These are phyloP conservation scores for Aeschynomene evenia DNA, from an alignment of 306 rosid genomes.

Conservation along the genomic window DNA sequence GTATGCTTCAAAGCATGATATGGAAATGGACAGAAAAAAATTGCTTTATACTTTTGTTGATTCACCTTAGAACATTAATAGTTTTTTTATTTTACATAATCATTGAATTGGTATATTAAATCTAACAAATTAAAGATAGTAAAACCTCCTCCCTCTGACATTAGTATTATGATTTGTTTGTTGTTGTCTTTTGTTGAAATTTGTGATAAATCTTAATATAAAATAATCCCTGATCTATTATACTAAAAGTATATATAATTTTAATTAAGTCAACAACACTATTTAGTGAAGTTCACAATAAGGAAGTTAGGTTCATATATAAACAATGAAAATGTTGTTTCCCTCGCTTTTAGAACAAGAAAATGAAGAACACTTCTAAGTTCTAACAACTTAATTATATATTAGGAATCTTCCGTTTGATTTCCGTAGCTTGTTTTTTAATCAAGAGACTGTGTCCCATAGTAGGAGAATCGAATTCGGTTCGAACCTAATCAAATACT, in stretches of 20 bases:
- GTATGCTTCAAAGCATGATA: neutral
- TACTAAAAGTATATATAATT: too few species aligned
- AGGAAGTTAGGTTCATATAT: neutral
- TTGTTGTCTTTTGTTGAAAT: neutral
- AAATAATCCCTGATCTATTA: neutral
- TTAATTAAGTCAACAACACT: neutral
- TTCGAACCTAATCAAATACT: constrained; percentile 8
- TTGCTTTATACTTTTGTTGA: neutral
- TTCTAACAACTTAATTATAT: neutral
- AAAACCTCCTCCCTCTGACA: neutral
- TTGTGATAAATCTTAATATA: neutral
- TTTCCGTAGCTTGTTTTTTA: neutral
- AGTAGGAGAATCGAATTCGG: constrained; percentile 1
- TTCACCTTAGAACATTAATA: neutral
- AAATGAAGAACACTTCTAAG: neutral
- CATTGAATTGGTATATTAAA: too few species aligned
- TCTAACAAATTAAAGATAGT: too few species aligned
- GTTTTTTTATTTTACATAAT: neutral
- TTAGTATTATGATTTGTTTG: too few species aligned
- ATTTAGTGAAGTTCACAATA: too few species aligned
- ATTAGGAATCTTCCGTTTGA: neutral
- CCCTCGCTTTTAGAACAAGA: neutral
- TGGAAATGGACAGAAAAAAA: neutral
- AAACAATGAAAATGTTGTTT: too few species aligned
- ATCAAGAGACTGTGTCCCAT: neutral